A percentile compares a stretch with the other conserved stretches of the same genome.
These are phyloP conservation scores for Metarhizium album DNA, from an alignment of 2,329 filamentous ascomycete species.

Conservation along the genomic window DNA sequence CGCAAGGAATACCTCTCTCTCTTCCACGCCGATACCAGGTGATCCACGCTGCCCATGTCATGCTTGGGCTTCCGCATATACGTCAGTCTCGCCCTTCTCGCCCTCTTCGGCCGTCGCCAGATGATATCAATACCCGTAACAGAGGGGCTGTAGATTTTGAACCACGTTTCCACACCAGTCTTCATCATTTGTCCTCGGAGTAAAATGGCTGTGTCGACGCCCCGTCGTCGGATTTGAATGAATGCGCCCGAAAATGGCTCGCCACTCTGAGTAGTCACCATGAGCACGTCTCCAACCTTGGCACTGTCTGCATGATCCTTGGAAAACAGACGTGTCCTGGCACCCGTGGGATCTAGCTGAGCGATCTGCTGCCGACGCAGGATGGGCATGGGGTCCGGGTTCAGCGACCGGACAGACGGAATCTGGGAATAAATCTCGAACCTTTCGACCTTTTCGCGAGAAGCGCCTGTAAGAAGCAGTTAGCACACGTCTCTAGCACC, in stretches of 20 bases:
- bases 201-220: constrained; percentile 79
- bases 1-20: constrained; percentile 32
- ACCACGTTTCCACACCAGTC: constrained; percentile 93
- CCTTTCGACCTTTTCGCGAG: constrained; percentile 22
- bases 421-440: constrained; percentile 47
- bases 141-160: constrained; percentile 86
- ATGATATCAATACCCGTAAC: constrained; percentile 89
- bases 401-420: constrained; percentile 41
- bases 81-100: constrained; percentile 75
- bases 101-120: constrained; percentile 73
- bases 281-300: constrained; percentile 80
- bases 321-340: constrained; percentile 72
- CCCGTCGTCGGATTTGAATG: constrained; percentile 76
- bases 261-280: constrained; percentile 67
- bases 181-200: constrained; percentile 78
- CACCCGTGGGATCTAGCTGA: constrained; percentile 73
- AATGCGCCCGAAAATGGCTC: constrained; percentile 88
- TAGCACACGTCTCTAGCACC: constrained; percentile 5
- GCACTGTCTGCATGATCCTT: constrained; percentile 66
- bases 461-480: constrained; percentile 18
- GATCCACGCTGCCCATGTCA: constrained; percentile 77
- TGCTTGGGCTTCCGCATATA: constrained; percentile 86
- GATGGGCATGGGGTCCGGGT: constrained; percentile 56
- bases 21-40: constrained; percentile 51
- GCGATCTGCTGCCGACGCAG: constrained; percentile 60